A percentile compares a stretch with the other conserved stretches of the same genome.
Evolutionary conservation across 2,329 filamentous ascomycete genomes (phyloP).

Genomic region (Samsoniella hepiali): DNA sequence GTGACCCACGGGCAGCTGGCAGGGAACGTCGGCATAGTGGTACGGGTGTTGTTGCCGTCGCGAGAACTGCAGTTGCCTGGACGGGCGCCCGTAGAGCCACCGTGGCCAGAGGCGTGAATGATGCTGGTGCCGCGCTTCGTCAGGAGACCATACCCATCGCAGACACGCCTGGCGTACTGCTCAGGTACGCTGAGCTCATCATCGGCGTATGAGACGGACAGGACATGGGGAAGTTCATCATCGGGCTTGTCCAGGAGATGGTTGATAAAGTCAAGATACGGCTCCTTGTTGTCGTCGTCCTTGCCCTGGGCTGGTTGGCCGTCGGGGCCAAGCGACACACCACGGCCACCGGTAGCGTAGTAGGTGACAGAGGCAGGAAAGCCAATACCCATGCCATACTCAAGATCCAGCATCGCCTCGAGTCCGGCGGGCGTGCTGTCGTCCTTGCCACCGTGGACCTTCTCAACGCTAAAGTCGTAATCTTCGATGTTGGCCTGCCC

Average conservation of each 20-base stretch:
- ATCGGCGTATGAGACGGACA: constrained; percentile 36
- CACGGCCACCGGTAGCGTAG: constrained; percentile 38
- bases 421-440: constrained; percentile 32
- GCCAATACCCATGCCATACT: constrained; percentile 37
- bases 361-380: constrained; percentile 36
- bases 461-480: constrained; percentile 28
- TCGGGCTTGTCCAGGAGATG: constrained; percentile 37
- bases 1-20: constrained; percentile 39
- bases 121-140: constrained; percentile 31
- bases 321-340: constrained; percentile 29
- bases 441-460: constrained; percentile 36
- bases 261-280: constrained; percentile 46
- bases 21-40: constrained; percentile 55
- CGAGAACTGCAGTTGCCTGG: constrained; percentile 44
- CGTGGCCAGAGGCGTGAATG: constrained; percentile 29
- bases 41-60: constrained; percentile 52
- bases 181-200: constrained; percentile 32
- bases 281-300: constrained; percentile 38
- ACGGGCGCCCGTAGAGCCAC: constrained; percentile 24
- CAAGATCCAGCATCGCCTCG: constrained; percentile 40
- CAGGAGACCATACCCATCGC: constrained; percentile 32
- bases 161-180: constrained; percentile 30
- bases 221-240: constrained; percentile 32
- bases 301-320: constrained; percentile 12
- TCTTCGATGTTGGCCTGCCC: constrained; percentile 23